phyloP scores from a whole-genome alignment of 1,139 yeast genomes.

The Geotrichum europaeum region DNA sequence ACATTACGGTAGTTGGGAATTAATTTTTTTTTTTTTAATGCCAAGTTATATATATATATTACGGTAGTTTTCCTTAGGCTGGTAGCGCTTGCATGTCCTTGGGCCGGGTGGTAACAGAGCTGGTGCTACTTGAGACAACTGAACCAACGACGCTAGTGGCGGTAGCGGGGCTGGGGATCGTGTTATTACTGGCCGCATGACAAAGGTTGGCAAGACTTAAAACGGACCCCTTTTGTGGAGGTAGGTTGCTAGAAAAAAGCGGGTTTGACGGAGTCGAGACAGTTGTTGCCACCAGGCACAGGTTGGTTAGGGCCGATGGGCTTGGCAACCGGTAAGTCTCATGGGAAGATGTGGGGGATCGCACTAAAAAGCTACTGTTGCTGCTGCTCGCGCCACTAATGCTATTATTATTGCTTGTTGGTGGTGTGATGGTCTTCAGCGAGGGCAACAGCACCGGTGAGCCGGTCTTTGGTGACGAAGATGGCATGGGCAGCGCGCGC shows the following conservation, averaged over 20 bases:
- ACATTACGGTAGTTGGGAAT: too few relatives aligned
- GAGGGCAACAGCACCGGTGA: constrained; percentile 1
- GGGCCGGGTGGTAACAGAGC: background rate
- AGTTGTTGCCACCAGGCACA: constrained; percentile 7
- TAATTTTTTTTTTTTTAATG: too few relatives aligned
- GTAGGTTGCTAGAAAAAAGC: too few relatives aligned
- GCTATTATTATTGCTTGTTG: background rate
- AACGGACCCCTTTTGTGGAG: background rate
- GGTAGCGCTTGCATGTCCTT: background rate
- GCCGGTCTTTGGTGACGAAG: background rate
- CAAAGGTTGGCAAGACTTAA: constrained; percentile 4
- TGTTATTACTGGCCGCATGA: background rate
- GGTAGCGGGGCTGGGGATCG: background rate
- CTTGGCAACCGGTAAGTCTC: background rate
- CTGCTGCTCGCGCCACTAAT: background rate
- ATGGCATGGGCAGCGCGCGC: background rate
- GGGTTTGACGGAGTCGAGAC: background rate
- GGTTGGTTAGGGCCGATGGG: constrained; percentile 2
- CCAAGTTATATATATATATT: too few relatives aligned
- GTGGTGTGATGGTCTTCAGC: background rate
- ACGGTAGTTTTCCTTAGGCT: too few relatives aligned
- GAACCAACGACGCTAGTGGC: background rate
- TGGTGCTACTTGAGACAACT: background rate
- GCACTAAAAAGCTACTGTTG: background rate
- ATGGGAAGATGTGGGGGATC: constrained; percentile 1